Evolutionary conservation across 164 flowering plant genomes (phyloP), one percentile per base, ranked within the genome.

Genomic region (Cinnamomum micranthum): DNA sequence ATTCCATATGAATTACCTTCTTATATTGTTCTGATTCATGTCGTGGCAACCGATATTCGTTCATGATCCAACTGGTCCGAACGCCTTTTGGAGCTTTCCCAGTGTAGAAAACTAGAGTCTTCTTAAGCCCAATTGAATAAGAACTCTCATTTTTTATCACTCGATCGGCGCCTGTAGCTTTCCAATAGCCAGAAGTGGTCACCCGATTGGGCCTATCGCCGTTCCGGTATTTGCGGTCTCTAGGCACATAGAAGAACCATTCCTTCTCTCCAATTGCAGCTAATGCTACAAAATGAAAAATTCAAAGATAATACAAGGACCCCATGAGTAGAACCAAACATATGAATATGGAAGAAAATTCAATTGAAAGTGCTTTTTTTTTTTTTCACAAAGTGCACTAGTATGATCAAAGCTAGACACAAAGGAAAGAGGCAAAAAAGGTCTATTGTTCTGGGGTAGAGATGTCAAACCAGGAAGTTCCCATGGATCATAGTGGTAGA

Each of bases 221-320:
- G 70, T 95, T 95, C 1, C 99, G 75, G 63, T 95, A 95, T 84
- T 95, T 95, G 12, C 97, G 81, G 79, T 95, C 99, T 75, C 99
- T 80, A 0, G 99, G 99, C 75, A 95, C 99, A 76, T 95, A 95
- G 77, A 95, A 95, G 83, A 82, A 95, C 98, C 99, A 95, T 71
- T 95, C 99, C 73, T 93, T 95, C 88, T 95, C 99, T 68, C 99
- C 99, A 15, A 95, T 93, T 23, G 97, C 93, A 0, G 99, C 98
- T 82, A 92, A 75, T 7, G 97, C 99, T 95, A 81, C 1, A 33
- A 31, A 28, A 22, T 58, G 28, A 64, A 64, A 22, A 64, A 25
- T 64, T 25, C 19, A 12, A 2, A 55, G 17, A 55, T 52, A 14
- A 52, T 4, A 55, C 6, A 13, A 55, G 60, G 60, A 55, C 60